Evolutionary conservation across 2,329 filamentous ascomycete genomes (phyloP).

Genomic region (Monosporascus sp.): DNA sequence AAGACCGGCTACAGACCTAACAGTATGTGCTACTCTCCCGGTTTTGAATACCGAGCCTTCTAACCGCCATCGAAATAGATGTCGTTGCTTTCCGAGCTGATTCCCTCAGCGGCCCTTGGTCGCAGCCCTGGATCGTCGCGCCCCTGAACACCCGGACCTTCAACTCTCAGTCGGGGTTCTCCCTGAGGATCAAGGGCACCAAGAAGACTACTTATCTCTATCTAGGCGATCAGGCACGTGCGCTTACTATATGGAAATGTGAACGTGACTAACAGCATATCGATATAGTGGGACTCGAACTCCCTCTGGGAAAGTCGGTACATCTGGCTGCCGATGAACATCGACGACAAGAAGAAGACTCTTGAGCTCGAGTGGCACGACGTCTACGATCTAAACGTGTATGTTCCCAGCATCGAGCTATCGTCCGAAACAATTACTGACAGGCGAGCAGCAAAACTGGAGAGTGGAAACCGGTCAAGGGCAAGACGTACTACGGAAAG

Average conservation of each 20-base stretch:
- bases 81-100: slow-evolving; percentile 52
- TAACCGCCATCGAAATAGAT: slow-evolving; percentile 20
- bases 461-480: slow-evolving; percentile 39
- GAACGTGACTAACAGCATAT: not conserved
- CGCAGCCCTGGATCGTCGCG: slow-evolving; percentile 46
- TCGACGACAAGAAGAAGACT: slow-evolving; percentile 45
- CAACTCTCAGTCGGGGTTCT: slow-evolving; percentile 48
- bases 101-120: slow-evolving; percentile 45
- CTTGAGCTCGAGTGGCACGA: slow-evolving; percentile 48
- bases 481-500: slow-evolving; percentile 40
- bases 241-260: not conserved
- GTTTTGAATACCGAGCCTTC: not conserved
- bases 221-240: slow-evolving; percentile 36
- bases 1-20: slow-evolving; percentile 61
- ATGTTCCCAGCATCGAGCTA: slow-evolving; percentile 13
- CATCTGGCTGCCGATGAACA: slow-evolving; percentile 50
- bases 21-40: slow-evolving; percentile 20
- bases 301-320: slow-evolving; percentile 52
- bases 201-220: slow-evolving; percentile 46
- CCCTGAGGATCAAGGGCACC: slow-evolving; percentile 39
- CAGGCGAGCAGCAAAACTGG: slow-evolving; percentile 34
- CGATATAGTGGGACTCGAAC: slow-evolving; percentile 42
- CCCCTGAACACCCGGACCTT: slow-evolving; percentile 45
- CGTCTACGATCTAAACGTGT: slow-evolving; percentile 49
- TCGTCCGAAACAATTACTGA: not conserved